Base-by-base conservation (phyloP, 148 eudicot genomes). In the Pouteria glomerata region DNA sequence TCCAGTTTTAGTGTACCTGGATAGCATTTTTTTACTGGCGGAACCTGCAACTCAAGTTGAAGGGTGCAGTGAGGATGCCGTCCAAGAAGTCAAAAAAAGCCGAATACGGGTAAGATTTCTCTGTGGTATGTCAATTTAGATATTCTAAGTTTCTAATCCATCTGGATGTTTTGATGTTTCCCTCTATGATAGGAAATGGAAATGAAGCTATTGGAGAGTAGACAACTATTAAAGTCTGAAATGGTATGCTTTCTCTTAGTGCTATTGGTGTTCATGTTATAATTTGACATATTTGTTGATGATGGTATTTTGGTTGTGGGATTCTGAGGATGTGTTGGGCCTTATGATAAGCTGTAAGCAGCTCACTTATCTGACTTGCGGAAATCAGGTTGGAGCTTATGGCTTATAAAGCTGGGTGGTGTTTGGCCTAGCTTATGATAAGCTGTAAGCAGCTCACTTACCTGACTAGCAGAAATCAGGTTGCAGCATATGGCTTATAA, bases 31-130 rank as follows among this genome's bases (percentile, higher is more conserved):
- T 76, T 78, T 95, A 66, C 77, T 95, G 72, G 99, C 99, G 51
- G 97, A 92, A 77, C 97, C 97, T 78, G 90, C 93, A 45, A 92
- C 99, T 18, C 82, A 81, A 72, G 92, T 95, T 79, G 99, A 92
- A 74, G 99, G 97, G 53, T 86, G 84, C 76, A 87, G 81, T 78
- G 97, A 88, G 76, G 97, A 91, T 78, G 78, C 90, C 57, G 77
- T 95, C 57, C 99, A 88, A 82, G 96, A 92, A 80, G 87, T 81
- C 71, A 95, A 95, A 75, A 90, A 80, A 83, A 91, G 73, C 70
- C 85, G 89, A 57, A 92, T 95, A 84, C 85, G 82, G 78, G 99
- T 95, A 79, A 69, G 89, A 41, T 18, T 34, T 69, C 15, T 30
- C 27, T 35, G 33, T 62, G 1, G 12, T 59, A 2, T 56, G 14